A percentile compares a stretch with the other conserved stretches of the same genome.
Conservation (phyloP, 1,284 basidiomycete genomes). For the Rhizopogon parksii region DNA sequence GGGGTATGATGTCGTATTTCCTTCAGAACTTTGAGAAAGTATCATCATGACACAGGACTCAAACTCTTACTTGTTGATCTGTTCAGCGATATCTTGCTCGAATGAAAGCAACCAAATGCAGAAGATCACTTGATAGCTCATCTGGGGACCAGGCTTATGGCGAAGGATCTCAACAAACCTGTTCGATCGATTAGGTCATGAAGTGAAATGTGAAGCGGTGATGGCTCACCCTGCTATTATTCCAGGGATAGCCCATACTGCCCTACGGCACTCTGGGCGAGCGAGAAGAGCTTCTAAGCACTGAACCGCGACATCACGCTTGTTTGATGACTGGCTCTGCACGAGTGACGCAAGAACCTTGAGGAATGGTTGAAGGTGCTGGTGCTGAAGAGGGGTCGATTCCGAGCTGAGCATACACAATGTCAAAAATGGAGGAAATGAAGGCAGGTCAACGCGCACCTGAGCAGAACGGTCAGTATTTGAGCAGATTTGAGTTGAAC, state of each 20-base stretch:
- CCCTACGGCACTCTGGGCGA: slow-evolving; percentile 68
- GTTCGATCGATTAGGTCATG: slow-evolving; percentile 3
- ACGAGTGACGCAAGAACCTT: slow-evolving; percentile 59
- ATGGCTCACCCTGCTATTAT: slow-evolving; percentile 55
- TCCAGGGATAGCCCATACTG: slow-evolving; percentile 64
- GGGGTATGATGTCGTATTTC: slow-evolving; percentile 85
- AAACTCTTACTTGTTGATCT: slow-evolving; percentile 69
- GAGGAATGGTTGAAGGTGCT: slow-evolving; percentile 63
- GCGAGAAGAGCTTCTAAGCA: slow-evolving; percentile 84
- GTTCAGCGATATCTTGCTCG: slow-evolving; percentile 75
- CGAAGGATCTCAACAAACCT: slow-evolving; percentile 77
- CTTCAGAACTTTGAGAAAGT: slow-evolving; percentile 45
- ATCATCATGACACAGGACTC: neutral
- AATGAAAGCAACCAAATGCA: slow-evolving; percentile 95
- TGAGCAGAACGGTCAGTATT: slow-evolving; percentile 82
- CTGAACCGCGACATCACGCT: slow-evolving; percentile 86
- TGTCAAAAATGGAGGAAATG: slow-evolving; percentile 1
- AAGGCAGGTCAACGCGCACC: slow-evolving; percentile 34
- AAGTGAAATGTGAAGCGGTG: neutral
- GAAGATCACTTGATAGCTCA: slow-evolving; percentile 90
- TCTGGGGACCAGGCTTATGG: slow-evolving; percentile 77
- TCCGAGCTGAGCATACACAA: slow-evolving; percentile 41
- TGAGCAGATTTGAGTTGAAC: slow-evolving; percentile 86
- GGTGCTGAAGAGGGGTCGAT: slow-evolving; percentile 42
- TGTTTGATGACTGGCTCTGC: slow-evolving; percentile 56